phyloP scores from a whole-genome alignment of 2,329 filamentous ascomycete species.

The Fusarium circinatum region DNA sequence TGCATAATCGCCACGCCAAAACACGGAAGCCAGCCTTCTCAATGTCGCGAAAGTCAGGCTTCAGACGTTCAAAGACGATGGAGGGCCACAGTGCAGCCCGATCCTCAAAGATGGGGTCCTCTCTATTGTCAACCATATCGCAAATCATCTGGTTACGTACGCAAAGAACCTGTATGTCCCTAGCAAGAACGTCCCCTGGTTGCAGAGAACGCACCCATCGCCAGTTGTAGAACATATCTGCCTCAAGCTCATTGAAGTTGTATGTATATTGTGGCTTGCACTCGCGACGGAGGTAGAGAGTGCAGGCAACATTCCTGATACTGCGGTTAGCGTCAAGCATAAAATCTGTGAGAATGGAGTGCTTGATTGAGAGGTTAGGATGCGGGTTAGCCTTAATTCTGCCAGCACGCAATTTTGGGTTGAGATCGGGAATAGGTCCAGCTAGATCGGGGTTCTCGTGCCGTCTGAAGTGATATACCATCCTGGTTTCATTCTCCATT shows the following conservation, averaged over 20 bases:
- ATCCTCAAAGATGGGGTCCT: accelerated
- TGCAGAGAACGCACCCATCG: accelerated
- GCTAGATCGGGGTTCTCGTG: background rate
- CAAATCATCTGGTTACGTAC: background rate
- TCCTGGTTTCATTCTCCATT: background rate
- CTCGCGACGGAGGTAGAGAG: background rate
- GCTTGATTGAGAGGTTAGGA: background rate
- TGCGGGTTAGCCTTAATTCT: background rate
- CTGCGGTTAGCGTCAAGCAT: background rate
- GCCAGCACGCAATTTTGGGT: no score
- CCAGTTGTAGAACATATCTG: background rate
- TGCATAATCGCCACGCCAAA: background rate
- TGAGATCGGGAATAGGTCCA: accelerated
- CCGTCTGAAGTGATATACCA: background rate
- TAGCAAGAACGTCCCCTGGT: accelerated
- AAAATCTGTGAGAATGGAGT: background rate
- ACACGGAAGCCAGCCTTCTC: accelerated
- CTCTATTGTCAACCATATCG: background rate
- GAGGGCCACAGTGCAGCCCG: background rate
- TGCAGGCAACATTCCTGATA: background rate
- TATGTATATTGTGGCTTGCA: background rate
- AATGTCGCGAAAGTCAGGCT: accelerated
- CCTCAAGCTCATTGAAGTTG: background rate
- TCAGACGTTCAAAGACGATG: accelerated
- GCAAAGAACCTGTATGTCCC: accelerated